Evolutionary conservation across 2,329 filamentous ascomycete genomes (phyloP), one percentile per base, ranked within the genome.

Genomic region (Arthrobotrys pseudoclavata): DNA sequence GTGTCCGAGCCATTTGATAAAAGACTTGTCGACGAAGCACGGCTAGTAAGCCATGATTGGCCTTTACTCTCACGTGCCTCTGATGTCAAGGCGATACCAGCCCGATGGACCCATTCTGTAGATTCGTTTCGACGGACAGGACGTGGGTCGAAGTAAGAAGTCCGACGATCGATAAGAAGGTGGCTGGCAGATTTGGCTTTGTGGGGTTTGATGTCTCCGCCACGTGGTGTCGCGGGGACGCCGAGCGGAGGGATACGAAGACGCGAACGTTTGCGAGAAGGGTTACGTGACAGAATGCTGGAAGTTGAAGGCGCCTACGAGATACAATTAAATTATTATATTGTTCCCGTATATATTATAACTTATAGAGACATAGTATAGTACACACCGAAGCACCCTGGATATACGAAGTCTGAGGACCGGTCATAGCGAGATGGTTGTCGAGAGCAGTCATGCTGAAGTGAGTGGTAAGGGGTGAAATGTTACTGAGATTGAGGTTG

Each of bases 41-140:
- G 86, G 24, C 89, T 88, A n/a, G 88, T 85, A 20, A 92, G 86
- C 90, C 90, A 92, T 13, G 87, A 84, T 83, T 92, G 90, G 13
- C 90, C 90, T 83, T 91, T 91, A 81, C 85, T 89, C 82, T 92
- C 90, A 70, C 90, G 85, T 18, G 89, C 86, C 82, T 90, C 88
- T 63, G 86, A 87, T 70, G 87, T 87, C 80, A 92, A 87, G 55
- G 90, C 82, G 5, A 89, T 89, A 55, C 89, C 90, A 0, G 89
- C 87, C 31, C 89, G 86, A 24, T 90, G 85, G 53, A 92, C 84
- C 90, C 90, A 92, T 83, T 91, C 89, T 70, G 87, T 88, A 80
- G 90, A 87, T 70, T 84, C 85, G 37, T 82, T 78, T 42, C 63
- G 83, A 81, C 48, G 84, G 76, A 52, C 29, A 24, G 60, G 15